These are phyloP conservation scores for Tuber aestivum DNA, from an alignment of 495 filamentous ascomycete species.

Conservation along the genomic window DNA sequence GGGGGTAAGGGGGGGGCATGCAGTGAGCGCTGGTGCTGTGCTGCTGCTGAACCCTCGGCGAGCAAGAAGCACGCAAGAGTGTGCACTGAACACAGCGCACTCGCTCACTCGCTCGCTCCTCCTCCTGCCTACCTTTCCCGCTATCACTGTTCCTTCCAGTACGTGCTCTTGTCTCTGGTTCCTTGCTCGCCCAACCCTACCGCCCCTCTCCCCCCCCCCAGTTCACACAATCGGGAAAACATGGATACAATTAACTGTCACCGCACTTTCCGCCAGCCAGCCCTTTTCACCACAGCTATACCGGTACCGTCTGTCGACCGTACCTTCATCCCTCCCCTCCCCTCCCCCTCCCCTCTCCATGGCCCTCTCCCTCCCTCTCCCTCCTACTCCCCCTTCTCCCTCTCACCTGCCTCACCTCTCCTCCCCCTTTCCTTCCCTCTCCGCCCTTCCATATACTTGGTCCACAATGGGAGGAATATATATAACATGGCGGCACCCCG, in stretches of 20 bases:
- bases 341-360: too few species aligned
- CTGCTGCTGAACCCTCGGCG: conserved; percentile 4
- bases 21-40: neutral
- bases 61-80: conserved; percentile 36
- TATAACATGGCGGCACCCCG: conserved; percentile 3
- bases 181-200: conserved; percentile 19
- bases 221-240: conserved; percentile 35
- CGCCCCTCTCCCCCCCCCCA: conserved; percentile 4
- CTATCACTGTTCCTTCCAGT: conserved; percentile 13
- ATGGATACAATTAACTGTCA: conserved; percentile 36
- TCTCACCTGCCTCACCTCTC: neutral
- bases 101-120: neutral
- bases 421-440: neutral
- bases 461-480: neutral
- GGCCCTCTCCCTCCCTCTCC: neutral
- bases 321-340: neutral
- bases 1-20: neutral
- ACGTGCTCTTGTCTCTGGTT: conserved; percentile 32
- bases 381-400: neutral
- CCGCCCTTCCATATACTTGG: neutral
- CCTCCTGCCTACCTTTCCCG: neutral
- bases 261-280: conserved; percentile 33
- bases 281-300: neutral
- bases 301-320: neutral
- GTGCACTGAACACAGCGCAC: conserved; percentile 31